phyloP scores from a whole-genome alignment of 139 green algal genomes.

The Chlamydomonas schloesseri region DNA sequence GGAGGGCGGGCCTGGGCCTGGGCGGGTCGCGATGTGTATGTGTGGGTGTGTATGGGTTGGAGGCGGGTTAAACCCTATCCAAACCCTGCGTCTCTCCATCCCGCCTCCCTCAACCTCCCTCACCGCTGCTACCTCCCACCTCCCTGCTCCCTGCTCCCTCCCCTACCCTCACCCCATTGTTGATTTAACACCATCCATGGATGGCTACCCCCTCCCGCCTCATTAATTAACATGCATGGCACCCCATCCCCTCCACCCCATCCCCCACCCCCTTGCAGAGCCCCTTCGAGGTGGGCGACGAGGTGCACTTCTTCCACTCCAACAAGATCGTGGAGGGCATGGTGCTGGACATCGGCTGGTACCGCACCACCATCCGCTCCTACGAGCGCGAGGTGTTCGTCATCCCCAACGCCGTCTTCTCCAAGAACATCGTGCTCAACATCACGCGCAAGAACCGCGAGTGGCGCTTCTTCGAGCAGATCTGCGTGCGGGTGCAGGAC shows the following conservation, averaged over 20 bases:
- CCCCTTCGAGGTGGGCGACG: constrained; percentile 78
- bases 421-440: constrained; percentile 92
- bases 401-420: constrained; percentile 87
- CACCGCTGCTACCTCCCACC: too few species aligned
- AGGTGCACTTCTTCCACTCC: constrained; percentile 82
- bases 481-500: constrained; percentile 75
- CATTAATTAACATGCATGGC: too few species aligned
- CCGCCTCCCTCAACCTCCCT: too few species aligned
- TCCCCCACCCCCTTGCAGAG: constrained; percentile 37
- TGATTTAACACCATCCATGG: too few species aligned
- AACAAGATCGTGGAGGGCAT: constrained; percentile 86
- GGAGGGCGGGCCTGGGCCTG: background rate
- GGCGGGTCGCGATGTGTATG: background rate
- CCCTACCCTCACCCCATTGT: too few species aligned
- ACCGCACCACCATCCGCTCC: constrained; percentile 85
- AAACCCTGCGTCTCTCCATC: too few species aligned
- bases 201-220: too few species aligned
- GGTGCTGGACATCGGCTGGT: constrained; percentile 94
- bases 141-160: too few species aligned
- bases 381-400: constrained; percentile 83
- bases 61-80: too few species aligned
- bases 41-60: background rate
- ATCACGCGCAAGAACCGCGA: constrained; percentile 88
- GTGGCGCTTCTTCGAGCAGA: constrained; percentile 90
- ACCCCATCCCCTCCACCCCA: too few species aligned